Evolutionary conservation across 2,329 filamentous ascomycete species (phyloP), one percentile per base, ranked within the genome.

Genomic region (Trichoderma aggressivum): DNA sequence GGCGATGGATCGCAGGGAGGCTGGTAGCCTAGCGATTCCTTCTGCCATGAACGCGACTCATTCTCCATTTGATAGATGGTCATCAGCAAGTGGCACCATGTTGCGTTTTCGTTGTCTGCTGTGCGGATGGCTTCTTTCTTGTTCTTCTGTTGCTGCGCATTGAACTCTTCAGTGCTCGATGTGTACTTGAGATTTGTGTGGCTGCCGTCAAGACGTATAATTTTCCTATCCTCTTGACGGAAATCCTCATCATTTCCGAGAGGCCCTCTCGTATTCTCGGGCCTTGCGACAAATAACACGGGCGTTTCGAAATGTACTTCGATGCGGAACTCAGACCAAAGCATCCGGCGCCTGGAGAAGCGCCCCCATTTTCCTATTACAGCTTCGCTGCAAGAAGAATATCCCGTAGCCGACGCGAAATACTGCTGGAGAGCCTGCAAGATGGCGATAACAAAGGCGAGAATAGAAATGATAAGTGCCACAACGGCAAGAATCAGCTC

Each of bases 401-500:
- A 61, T 18, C 59, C 34, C 0, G 32, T 39, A 11, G 59, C 59
- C 5, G 59, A 61, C 3, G 59, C 59, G 4, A 61, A 61, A 39
- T 61, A 61, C 5, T 61, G 59, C 7, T 43, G 34, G 32, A 61
- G 59, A n/a, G 59, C 59, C 16, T 61, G 59, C 1, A 61, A 24
- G 12, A 61, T 39, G 4, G 59, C 32, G 16, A 61, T 61, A 61
- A 61, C 59, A 39, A 61, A 61, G 11, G 59, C 59, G 43, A 61
- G 32, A 39, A 61, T 36, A 18, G 59, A 61, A 18, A 39, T 61
- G 34, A 61, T 61, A 14, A 61, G 24, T 26, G 59, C 59, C 6
- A 61, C 59, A 61, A 61, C 18, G n/a, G 59, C 59, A 26, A 61
- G 32, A 61, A 61, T 61, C 21, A 61, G 59, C 59, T 61, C 59